A percentile compares a stretch with the other conserved stretches of the same genome.
phyloP scores from a whole-genome alignment of 2,329 filamentous ascomycete species.

The Phyllachora maydis region DNA sequence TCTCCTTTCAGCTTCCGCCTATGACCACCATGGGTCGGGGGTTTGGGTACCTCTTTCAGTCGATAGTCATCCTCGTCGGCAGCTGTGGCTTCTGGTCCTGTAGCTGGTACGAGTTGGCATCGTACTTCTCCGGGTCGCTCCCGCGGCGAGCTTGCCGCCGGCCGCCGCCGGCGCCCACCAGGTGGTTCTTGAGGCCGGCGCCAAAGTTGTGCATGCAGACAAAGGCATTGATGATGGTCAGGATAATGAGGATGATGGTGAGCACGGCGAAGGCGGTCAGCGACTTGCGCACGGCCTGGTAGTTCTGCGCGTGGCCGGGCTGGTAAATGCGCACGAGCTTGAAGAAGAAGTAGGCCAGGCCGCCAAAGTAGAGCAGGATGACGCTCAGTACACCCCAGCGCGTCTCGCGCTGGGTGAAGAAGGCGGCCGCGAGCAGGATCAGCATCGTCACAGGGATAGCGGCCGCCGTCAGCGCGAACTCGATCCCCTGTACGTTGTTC shows the following conservation, averaged over 20 bases:
- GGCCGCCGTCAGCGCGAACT: conserved; percentile 71
- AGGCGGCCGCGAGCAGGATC: conserved; percentile 70
- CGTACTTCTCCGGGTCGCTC: conserved; percentile 31
- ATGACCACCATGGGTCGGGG: too few species aligned
- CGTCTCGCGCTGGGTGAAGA: conserved; percentile 69
- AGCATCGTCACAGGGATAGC: conserved; percentile 82
- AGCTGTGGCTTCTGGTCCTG: conserved; percentile 33
- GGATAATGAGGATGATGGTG: conserved; percentile 69
- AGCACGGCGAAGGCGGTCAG: conserved; percentile 88
- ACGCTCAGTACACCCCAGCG: conserved; percentile 55
- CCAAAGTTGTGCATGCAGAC: conserved; percentile 84
- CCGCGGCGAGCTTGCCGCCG: too few species aligned
- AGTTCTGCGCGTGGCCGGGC: conserved; percentile 32
- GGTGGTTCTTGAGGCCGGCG: conserved; percentile 72
- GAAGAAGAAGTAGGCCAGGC: conserved; percentile 89
- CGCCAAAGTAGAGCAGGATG: conserved; percentile 75
- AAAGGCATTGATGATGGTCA: conserved; percentile 73
- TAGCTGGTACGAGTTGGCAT: conserved; percentile 32
- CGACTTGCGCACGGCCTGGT: conserved; percentile 61
- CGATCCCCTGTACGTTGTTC: conserved; percentile 42
- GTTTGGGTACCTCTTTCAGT: conserved; percentile 22
- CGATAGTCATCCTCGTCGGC: conserved; percentile 39
- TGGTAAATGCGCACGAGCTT: conserved; percentile 95
- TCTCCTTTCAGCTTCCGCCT: not conserved
- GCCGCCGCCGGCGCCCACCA: conserved; percentile 33